Evolutionary conservation across 192 early-diverging fungal species (phyloP).

Genomic region (Rhizophagus clarus): DNA sequence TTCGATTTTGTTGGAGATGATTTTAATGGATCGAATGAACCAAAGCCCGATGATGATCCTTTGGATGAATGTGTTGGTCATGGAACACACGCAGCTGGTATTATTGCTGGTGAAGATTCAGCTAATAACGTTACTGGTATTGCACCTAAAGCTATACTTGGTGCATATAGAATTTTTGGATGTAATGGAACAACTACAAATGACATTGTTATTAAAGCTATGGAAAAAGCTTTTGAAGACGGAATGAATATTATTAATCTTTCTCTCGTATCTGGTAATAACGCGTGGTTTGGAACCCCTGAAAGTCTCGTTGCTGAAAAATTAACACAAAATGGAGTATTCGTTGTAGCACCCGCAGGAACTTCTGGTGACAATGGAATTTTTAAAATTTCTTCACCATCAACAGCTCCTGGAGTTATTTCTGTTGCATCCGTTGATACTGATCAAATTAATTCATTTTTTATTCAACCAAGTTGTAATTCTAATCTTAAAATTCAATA

Average conservation of each 20-base stretch:
- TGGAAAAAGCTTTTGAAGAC: constrained; percentile 73
- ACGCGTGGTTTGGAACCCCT: constrained; percentile 63
- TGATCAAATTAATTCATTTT: constrained; percentile 9
- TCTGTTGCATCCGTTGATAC: constrained; percentile 62
- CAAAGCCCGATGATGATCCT: constrained; percentile 56
- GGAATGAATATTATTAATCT: constrained; percentile 85
- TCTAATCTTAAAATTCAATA: neutral
- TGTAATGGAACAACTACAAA: constrained; percentile 69
- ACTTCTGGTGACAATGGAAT: constrained; percentile 69
- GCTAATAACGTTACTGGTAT: constrained; percentile 64
- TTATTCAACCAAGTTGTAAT: neutral
- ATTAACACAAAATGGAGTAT: constrained; percentile 46
- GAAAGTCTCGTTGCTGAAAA: constrained; percentile 59
- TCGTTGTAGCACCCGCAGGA: constrained; percentile 64
- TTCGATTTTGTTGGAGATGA: constrained; percentile 67
- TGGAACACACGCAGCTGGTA: constrained; percentile 69
- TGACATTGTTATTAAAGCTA: constrained; percentile 77
- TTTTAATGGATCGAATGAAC: constrained; percentile 35
- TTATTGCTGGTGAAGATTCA: constrained; percentile 68
- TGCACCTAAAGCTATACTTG: constrained; percentile 76
- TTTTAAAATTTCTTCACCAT: constrained; percentile 61
- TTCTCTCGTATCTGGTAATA: constrained; percentile 68
- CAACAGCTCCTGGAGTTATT: constrained; percentile 54
- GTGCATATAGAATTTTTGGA: constrained; percentile 81
- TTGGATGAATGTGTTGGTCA: constrained; percentile 65